Evolutionary conservation across 371 early-diverging fungal species (phyloP).

Genomic region (Mucor lusitanicus): DNA sequence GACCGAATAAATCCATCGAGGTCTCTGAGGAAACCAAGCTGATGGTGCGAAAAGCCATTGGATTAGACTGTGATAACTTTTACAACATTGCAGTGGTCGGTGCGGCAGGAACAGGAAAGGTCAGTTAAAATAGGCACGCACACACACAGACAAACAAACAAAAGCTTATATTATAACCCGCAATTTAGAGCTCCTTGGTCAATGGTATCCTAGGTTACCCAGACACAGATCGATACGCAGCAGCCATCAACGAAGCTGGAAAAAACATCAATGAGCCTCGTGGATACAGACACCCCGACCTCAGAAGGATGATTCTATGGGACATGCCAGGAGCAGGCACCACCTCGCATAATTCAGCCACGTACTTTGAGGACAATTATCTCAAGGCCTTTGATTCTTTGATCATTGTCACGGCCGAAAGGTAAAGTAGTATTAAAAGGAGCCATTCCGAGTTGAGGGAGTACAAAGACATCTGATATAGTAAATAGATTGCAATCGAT

Average conservation of each 20-base stretch:
- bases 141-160: background rate
- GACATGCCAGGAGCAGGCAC: conserved; percentile 55
- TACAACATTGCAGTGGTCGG: conserved; percentile 54
- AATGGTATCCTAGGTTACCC: conserved; percentile 49
- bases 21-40: conserved; percentile 36
- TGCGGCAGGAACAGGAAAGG: conserved; percentile 51
- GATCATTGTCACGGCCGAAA: conserved; percentile 48
- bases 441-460: background rate
- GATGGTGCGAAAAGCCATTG: conserved; percentile 31
- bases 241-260: conserved; percentile 34
- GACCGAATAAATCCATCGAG: conserved; percentile 28
- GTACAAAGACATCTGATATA: conserved; percentile 2
- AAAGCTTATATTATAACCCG: too few relatives aligned
- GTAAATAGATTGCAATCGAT: conserved; percentile 32
- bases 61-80: conserved; percentile 43
- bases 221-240: conserved; percentile 39
- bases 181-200: conserved; percentile 40
- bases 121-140: conserved; percentile 6
- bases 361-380: conserved; percentile 51
- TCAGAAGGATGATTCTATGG: conserved; percentile 46
- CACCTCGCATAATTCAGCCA: conserved; percentile 23
- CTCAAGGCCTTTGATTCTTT: conserved; percentile 49
- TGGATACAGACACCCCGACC: conserved; percentile 45
- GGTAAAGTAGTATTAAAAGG: too few relatives aligned
- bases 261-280: conserved; percentile 24